A percentile compares a stretch with the other conserved stretches of the same genome.
Conservation (phyloP, 1,139 yeast species). For the Suhomyces chickasaworum region DNA sequence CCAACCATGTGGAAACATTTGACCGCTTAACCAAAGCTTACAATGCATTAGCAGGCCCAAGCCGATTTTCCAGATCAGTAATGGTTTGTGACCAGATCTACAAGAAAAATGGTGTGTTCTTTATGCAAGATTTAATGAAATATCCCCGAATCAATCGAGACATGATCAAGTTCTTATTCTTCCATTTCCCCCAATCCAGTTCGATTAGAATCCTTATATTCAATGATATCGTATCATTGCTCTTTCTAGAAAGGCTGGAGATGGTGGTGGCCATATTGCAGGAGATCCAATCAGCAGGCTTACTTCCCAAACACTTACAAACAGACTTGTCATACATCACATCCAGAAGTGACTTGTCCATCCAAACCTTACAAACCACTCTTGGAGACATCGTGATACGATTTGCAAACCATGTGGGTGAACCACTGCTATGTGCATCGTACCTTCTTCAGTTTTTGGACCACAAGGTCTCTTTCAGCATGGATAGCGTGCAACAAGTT, state of each 20-base stretch:
- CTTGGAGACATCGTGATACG: constrained; percentile 11
- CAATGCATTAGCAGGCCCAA: constrained; percentile 15
- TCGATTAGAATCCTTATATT: constrained; percentile 26
- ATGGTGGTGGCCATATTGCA: constrained; percentile 10
- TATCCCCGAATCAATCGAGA: constrained; percentile 23
- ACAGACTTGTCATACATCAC: background rate
- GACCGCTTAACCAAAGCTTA: constrained; percentile 22
- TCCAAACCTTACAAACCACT: constrained; percentile 1
- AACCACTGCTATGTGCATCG: constrained; percentile 27
- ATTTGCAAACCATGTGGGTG: constrained; percentile 21
- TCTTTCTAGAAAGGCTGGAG: constrained; percentile 14
- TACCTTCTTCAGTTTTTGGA: constrained; percentile 13
- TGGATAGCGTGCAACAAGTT: constrained; percentile 8
- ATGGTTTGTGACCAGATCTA: constrained; percentile 22
- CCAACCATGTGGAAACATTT: constrained; percentile 9
- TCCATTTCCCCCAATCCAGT: constrained; percentile 20
- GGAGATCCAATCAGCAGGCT: constrained; percentile 7
- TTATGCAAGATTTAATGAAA: constrained; percentile 26
- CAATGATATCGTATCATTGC: constrained; percentile 20
- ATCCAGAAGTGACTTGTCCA: background rate
- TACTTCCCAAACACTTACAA: background rate
- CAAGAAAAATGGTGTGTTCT: constrained; percentile 7
- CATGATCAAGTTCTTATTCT: constrained; percentile 20
- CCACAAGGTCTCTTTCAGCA: constrained; percentile 5
- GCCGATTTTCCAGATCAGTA: constrained; percentile 19